phyloP scores from a whole-genome alignment of 345 rosid genomes.

The Triadica sebifera region DNA sequence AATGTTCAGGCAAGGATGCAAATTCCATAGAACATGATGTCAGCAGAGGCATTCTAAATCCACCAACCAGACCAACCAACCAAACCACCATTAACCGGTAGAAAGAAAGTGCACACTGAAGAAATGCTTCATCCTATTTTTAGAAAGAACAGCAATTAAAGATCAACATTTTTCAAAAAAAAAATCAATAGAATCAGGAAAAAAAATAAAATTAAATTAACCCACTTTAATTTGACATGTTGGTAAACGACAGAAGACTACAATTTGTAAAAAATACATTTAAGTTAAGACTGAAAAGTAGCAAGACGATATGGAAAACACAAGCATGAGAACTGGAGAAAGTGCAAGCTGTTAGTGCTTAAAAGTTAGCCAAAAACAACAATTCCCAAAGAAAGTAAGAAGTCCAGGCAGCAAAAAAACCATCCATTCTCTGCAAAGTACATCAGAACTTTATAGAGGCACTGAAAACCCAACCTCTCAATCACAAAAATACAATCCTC shows the following conservation, averaged over 20 bases:
- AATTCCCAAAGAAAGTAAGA: neutral
- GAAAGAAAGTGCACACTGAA: conserved; percentile 82
- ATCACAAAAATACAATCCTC: neutral
- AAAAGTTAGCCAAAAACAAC: neutral
- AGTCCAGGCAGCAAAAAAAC: neutral
- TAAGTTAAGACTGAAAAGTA: neutral
- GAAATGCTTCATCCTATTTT: conserved; percentile 66
- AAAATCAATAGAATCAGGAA: neutral
- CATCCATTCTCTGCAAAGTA: neutral
- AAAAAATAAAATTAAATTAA: no score
- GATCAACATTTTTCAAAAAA: neutral
- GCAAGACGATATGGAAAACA: neutral
- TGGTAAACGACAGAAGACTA: neutral
- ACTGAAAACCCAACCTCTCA: neutral
- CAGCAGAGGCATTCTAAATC: conserved; percentile 93
- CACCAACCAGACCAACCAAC: conserved; percentile 89
- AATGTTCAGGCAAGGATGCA: conserved; percentile 98
- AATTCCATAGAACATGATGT: conserved; percentile 82
- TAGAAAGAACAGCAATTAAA: conserved; percentile 10
- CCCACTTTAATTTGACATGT: neutral
- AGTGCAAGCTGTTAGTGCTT: neutral
- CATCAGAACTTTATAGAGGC: neutral
- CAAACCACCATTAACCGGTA: conserved; percentile 85
- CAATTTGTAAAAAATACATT: neutral
- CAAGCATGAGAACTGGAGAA: neutral